Evolutionary conservation across 345 rosid species (phyloP).

Genomic region (Dimocarpus longan): DNA sequence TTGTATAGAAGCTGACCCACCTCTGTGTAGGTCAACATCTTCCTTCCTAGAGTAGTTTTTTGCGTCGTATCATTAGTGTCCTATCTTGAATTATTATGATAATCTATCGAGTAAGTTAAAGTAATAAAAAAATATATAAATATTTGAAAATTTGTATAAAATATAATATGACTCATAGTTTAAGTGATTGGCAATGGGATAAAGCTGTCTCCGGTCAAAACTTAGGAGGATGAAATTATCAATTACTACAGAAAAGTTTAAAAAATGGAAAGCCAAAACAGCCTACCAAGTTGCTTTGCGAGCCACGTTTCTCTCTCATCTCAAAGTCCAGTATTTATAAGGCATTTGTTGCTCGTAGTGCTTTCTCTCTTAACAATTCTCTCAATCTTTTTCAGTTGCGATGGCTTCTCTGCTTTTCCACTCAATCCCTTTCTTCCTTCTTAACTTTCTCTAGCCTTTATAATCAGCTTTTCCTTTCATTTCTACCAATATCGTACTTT

Average conservation of each 20-base stretch:
- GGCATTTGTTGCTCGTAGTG: constrained; percentile 22
- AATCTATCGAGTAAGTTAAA: too few relatives aligned
- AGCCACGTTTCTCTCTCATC: constrained; percentile 60
- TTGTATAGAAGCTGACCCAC: too few relatives aligned
- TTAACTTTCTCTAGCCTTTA: constrained; percentile 35
- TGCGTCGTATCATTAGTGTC: too few relatives aligned
- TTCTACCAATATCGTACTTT: constrained; percentile 8
- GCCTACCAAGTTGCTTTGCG: constrained; percentile 50
- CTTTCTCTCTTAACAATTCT: constrained; percentile 24
- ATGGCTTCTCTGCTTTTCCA: constrained; percentile 37
- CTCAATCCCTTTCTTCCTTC: constrained; percentile 33
- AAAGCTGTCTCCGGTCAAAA: constrained; percentile 17
- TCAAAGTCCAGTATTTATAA: constrained; percentile 39
- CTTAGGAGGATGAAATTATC: not conserved
- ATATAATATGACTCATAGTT: too few relatives aligned
- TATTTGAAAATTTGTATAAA: too few relatives aligned
- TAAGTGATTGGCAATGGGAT: too few relatives aligned
- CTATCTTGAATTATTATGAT: too few relatives aligned
- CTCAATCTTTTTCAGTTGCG: constrained; percentile 35
- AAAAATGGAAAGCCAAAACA: constrained; percentile 31
- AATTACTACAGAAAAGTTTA: not conserved
- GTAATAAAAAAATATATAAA: too few relatives aligned
- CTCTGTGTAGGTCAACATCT: too few relatives aligned
- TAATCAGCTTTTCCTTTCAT: constrained; percentile 26
- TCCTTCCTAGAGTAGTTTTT: too few relatives aligned